Percentiles rank a stretch among this genome's conserved stretches.
phyloP scores from a whole-genome alignment of 768 basidiomycete genomes.

The Russula vinacea region DNA sequence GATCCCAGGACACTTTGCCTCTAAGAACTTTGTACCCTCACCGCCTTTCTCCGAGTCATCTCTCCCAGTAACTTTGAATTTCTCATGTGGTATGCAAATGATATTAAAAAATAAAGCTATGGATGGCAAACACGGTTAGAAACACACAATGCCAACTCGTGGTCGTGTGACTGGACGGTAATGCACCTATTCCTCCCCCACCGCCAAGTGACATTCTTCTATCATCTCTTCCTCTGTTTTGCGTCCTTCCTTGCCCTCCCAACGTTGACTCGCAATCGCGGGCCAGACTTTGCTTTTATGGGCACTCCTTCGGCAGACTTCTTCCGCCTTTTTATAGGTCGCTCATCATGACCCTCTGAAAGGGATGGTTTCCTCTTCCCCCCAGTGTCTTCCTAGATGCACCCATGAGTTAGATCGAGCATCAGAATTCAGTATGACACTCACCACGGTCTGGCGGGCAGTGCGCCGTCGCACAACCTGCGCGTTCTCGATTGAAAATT shows the following conservation, averaged over 20 bases:
- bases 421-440: neutral
- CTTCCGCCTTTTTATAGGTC: constrained; percentile 13
- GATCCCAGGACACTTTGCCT: neutral
- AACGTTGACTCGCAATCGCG: neutral
- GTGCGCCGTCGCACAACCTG: constrained; percentile 80
- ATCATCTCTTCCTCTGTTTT: neutral
- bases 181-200: neutral
- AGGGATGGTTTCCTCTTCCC: constrained; percentile 8
- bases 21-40: neutral
- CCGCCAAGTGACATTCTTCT: neutral
- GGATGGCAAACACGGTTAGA: neutral
- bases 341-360: constrained; percentile 2
- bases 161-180: neutral
- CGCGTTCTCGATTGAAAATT: constrained; percentile 94
- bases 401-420: neutral
- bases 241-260: neutral
- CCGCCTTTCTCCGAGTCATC: neutral
- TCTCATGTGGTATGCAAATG: neutral
- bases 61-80: neutral
- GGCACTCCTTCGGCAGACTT: neutral
- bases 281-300: neutral
- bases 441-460: constrained; percentile 47
- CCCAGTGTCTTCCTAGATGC: constrained; percentile 5
- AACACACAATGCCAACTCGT: neutral
- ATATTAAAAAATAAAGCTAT: neutral